Evolutionary conservation across 2,329 filamentous ascomycete genomes (phyloP), one percentile per base, ranked within the genome.

Genomic region (Arthrobotrys musiformis): DNA sequence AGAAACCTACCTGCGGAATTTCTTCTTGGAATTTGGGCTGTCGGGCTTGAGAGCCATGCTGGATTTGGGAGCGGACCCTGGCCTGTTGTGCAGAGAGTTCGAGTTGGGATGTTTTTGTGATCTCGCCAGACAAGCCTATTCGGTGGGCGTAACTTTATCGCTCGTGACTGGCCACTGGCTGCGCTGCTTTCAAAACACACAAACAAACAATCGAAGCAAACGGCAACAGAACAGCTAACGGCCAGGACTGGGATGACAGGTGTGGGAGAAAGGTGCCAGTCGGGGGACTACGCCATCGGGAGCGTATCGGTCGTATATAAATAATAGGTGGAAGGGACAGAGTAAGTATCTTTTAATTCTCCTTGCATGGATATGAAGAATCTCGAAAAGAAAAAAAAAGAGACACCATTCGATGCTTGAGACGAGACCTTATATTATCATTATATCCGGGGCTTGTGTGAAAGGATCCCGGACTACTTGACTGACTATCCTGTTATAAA

Each of bases 31-130:
- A 40, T 19, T 58, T 24, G 40, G 40, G 40, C 40, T 42, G 40
- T 58, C 54, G 54, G 54, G 54, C 54, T 58, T 76, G 40, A 48
- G 56, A 63, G 58, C 72, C 72, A 76, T 76, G 15, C 63, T 70
- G 70, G 52, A 66, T 54, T 66, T 42, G 50, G 72, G 50, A 56
- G 46, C 30, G 54, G 61, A 66, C 72, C 72, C 72, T 69, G 17
- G 40, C 40, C 46, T 35, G 61, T 73, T 50, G 61, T 67, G 42
- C 50, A 52, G 62, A 50, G 62, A 68, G 24, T 52, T 68, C 54
- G 11, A 74, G 62, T 67, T 40, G 52, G 70, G 70, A 62, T 46
- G 67, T 60, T 73, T 72, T 70, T 61, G 28, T 66, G 44, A 40
- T 74, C 28, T 48, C 60, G 42, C 26, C 26, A 52, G 35, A 30